Percentiles rank a stretch among this genome's conserved stretches.
Evolutionary conservation across 176 grass and related monocot species (phyloP).

Genomic region (Oryza officinalis): DNA sequence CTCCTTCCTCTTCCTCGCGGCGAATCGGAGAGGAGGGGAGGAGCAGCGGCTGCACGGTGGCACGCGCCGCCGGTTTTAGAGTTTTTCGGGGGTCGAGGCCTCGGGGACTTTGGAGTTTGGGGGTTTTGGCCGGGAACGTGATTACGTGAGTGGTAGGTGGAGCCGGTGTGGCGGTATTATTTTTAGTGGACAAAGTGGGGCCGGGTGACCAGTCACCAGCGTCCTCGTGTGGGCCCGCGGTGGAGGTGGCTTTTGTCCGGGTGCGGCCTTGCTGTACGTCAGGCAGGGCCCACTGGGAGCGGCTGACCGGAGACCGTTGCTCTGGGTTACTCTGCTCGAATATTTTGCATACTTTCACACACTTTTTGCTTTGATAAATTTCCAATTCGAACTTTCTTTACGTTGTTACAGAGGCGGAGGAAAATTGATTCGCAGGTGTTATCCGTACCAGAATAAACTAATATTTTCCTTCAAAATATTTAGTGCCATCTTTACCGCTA

Average conservation of each 20-base stretch:
- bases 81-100: background rate
- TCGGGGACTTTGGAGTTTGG: background rate
- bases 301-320: background rate
- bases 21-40: background rate
- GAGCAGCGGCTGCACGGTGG: background rate
- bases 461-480: too few relatives aligned
- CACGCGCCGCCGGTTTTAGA: background rate
- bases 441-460: too few relatives aligned
- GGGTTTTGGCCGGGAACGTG: constrained; percentile 26
- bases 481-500: too few relatives aligned
- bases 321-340: too few relatives aligned
- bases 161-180: constrained; percentile 24
- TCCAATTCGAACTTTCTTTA: too few relatives aligned
- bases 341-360: too few relatives aligned
- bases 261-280: background rate
- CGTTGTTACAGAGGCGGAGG: too few relatives aligned
- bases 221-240: constrained; percentile 7
- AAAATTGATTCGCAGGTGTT: too few relatives aligned
- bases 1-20: background rate
- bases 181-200: constrained; percentile 19
- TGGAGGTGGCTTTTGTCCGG: background rate
- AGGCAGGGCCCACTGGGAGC: background rate
- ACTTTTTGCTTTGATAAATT: too few relatives aligned
- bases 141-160: constrained; percentile 38
- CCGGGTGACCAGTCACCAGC: constrained; percentile 12